A percentile compares a stretch with the other conserved stretches of the same genome.
Conservation (phyloP, 1,284 basidiomycete species). For the Papiliotrema laurentii region DNA sequence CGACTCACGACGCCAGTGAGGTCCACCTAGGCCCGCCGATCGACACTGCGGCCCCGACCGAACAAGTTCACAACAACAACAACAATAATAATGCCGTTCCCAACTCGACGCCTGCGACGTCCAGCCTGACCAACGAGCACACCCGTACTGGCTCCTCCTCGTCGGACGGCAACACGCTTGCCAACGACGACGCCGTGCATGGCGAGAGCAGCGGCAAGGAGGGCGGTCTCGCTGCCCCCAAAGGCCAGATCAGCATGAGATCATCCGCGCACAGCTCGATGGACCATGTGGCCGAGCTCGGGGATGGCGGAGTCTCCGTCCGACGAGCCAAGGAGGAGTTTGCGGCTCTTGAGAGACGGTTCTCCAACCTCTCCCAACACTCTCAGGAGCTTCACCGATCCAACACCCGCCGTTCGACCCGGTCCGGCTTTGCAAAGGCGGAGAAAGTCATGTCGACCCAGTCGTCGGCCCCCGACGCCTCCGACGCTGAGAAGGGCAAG, state of each 20-base stretch:
- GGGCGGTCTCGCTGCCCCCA: not conserved
- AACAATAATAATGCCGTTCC: not conserved
- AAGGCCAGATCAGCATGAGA: slow-evolving; percentile 8
- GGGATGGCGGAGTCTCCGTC: slow-evolving; percentile 27
- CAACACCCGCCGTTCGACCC: slow-evolving; percentile 24
- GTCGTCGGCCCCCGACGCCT: slow-evolving; percentile 9
- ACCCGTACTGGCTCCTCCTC: not conserved
- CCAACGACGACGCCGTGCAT: not conserved
- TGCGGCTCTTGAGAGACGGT: slow-evolving; percentile 38
- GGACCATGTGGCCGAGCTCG: slow-evolving; percentile 36
- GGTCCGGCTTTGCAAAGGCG: slow-evolving; percentile 11
- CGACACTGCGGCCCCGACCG: not conserved
- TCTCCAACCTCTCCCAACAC: slow-evolving; percentile 38
- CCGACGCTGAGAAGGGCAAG: slow-evolving; percentile 34
- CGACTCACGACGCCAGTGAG: slow-evolving; percentile 3
- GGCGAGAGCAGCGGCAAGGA: not conserved
- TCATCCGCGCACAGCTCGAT: slow-evolving; percentile 24
- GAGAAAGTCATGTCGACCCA: not conserved
- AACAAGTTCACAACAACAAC: not conserved
- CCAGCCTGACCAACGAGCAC: not conserved
- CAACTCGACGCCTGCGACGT: not conserved
- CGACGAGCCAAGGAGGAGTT: slow-evolving; percentile 39
- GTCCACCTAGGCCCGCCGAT: slow-evolving; percentile 13
- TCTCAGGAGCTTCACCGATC: slow-evolving; percentile 30
- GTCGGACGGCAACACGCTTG: slow-evolving; percentile 2